These are phyloP conservation scores for Hanseniaspora meyeri DNA, from an alignment of 805 yeast species.

Conservation along the genomic window DNA sequence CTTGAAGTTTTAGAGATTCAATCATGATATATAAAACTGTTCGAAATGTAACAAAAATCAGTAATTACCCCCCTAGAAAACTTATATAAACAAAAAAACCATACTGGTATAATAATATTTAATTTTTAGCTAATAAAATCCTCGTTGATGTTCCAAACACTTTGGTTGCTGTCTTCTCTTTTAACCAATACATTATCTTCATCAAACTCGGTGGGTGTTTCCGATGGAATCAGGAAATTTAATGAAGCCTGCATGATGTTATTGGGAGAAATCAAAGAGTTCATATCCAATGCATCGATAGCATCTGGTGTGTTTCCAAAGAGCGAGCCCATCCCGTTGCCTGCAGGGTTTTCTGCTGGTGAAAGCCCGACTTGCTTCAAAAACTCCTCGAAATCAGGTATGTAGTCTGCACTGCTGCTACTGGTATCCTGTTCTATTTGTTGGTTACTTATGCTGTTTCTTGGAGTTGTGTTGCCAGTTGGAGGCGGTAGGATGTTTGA, in stretches of 20 bases:
- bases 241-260: conserved; percentile 9
- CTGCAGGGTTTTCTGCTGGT: background rate
- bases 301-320: background rate
- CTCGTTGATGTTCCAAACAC: conserved; percentile 14
- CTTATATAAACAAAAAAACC: background rate
- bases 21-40: background rate
- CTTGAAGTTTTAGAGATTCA: conserved; percentile 31
- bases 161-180: conserved; percentile 13
- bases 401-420: conserved; percentile 15
- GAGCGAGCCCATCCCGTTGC: background rate
- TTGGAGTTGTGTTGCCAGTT: background rate
- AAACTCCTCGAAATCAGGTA: conserved; percentile 29
- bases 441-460: background rate
- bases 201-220: background rate
- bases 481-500: conserved; percentile 4
- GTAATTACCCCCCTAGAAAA: background rate
- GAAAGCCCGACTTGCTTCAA: conserved; percentile 18
- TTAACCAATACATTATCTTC: background rate
- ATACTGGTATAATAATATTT: background rate
- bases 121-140: conserved; percentile 7
- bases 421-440: conserved; percentile 1
- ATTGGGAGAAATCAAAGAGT: conserved; percentile 6
- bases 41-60: background rate
- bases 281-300: conserved; percentile 2
- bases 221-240: conserved; percentile 7